phyloP scores from a whole-genome alignment of 768 basidiomycete genomes.

The Terana coerulea region DNA sequence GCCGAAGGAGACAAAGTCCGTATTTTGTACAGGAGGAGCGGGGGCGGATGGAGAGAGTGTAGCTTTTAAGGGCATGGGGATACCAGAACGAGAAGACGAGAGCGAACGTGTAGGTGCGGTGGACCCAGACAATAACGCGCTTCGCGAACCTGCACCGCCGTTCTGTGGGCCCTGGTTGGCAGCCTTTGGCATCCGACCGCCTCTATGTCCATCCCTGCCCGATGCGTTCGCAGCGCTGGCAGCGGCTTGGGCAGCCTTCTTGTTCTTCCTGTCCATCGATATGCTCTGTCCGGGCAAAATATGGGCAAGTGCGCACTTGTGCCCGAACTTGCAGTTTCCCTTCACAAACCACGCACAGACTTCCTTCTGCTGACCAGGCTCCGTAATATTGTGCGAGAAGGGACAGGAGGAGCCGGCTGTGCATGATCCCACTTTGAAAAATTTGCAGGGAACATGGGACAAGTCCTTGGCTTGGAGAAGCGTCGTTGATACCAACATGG shows the following conservation, averaged over 20 bases:
- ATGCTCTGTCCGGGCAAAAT: constrained; percentile 91
- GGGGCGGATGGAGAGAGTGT: constrained; percentile 74
- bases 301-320: constrained; percentile 90
- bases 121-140: constrained; percentile 48
- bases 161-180: constrained; percentile 15
- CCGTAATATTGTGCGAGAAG: constrained; percentile 79
- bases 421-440: constrained; percentile 92
- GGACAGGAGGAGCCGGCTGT: constrained; percentile 92
- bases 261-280: constrained; percentile 97
- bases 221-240: constrained; percentile 33
- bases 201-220: constrained; percentile 31
- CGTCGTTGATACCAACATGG: constrained; percentile 7
- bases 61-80: constrained; percentile 67
- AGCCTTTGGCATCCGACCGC: constrained; percentile 28
- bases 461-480: constrained; percentile 68
- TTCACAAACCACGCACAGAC: constrained; percentile 90
- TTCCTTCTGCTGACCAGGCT: constrained; percentile 78
- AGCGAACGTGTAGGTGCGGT: constrained; percentile 62
- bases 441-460: constrained; percentile 96
- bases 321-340: constrained; percentile 81
- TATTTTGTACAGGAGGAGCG: constrained; percentile 72
- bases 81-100: constrained; percentile 50
- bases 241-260: constrained; percentile 80
- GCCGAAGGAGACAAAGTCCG: constrained; percentile 68
- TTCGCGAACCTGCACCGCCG: constrained; percentile 22